Percentiles rank a stretch among this genome's conserved stretches.
These are phyloP conservation scores for Pseudozyma tsukubaensis DNA, from an alignment of 1,284 basidiomycete species.

Conservation along the genomic window DNA sequence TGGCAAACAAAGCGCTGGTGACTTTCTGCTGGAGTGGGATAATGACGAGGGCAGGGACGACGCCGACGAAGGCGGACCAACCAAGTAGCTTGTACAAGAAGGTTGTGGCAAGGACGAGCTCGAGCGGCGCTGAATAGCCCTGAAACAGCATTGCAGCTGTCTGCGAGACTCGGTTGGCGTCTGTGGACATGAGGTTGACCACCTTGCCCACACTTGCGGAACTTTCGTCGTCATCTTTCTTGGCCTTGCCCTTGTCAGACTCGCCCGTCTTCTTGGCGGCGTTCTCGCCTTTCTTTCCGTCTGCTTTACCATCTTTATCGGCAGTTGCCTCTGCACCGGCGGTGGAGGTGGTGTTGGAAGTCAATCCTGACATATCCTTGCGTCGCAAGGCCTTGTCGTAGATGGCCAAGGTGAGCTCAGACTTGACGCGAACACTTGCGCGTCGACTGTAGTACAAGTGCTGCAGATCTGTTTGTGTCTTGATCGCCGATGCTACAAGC, in stretches of 20 bases:
- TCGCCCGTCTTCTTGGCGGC: slow-evolving; percentile 3
- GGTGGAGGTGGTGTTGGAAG: slow-evolving; percentile 74
- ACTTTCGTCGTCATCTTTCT: slow-evolving; percentile 22
- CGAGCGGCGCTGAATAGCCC: slow-evolving; percentile 42
- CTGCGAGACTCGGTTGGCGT: slow-evolving; percentile 25
- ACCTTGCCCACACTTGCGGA: slow-evolving; percentile 46
- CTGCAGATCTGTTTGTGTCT: slow-evolving; percentile 74
- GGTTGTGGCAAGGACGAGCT: slow-evolving; percentile 41
- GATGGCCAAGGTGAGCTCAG: slow-evolving; percentile 82
- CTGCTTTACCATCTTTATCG: slow-evolving; percentile 60
- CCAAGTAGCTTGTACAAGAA: slow-evolving; percentile 58
- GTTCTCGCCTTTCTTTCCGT: background rate
- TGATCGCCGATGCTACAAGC: slow-evolving; percentile 36
- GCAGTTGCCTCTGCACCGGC: slow-evolving; percentile 70
- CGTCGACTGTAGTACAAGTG: slow-evolving; percentile 80
- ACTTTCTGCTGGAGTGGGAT: slow-evolving; percentile 43
- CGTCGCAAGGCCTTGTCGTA: slow-evolving; percentile 90
- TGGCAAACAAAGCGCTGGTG: slow-evolving; percentile 22
- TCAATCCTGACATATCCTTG: slow-evolving; percentile 80
- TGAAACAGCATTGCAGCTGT: slow-evolving; percentile 25
- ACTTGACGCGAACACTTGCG: slow-evolving; percentile 77
- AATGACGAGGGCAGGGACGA: slow-evolving; percentile 30
- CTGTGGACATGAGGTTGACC: slow-evolving; percentile 45
- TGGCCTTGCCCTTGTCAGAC: slow-evolving; percentile 6
- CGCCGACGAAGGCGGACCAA: slow-evolving; percentile 49